Conservation (phyloP, 495 filamentous ascomycete species). For the Massariosphaeria phaeospora region DNA sequence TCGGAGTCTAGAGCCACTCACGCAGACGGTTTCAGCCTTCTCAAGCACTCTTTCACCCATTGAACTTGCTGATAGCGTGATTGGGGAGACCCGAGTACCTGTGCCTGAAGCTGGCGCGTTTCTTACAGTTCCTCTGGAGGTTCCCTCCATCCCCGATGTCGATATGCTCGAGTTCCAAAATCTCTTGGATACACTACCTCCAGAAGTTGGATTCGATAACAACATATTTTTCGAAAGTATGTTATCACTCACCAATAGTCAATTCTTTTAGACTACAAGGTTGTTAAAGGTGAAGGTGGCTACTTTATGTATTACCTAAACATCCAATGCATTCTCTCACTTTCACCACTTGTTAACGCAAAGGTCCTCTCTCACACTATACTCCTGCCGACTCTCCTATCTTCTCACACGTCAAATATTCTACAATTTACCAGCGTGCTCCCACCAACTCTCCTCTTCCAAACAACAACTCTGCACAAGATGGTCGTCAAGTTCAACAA, state of each 20-base stretch:
- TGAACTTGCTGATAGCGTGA: neutral
- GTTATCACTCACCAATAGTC: conserved; percentile 9
- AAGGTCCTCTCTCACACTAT: too few relatives aligned
- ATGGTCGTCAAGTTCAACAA: too few relatives aligned
- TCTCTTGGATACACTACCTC: conserved; percentile 5
- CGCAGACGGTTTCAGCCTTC: neutral
- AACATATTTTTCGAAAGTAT: conserved; percentile 19
- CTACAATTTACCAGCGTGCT: too few relatives aligned
- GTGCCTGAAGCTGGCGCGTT: neutral
- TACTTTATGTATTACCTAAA: too few relatives aligned
- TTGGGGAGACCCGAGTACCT: neutral
- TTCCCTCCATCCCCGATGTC: neutral
- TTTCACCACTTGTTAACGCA: too few relatives aligned
- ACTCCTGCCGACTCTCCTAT: too few relatives aligned
- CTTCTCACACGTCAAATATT: too few relatives aligned
- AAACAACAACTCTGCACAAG: too few relatives aligned
- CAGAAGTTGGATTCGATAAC: conserved; percentile 11
- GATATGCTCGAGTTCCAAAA: conserved; percentile 5
- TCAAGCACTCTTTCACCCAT: neutral
- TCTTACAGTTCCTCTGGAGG: too few relatives aligned
- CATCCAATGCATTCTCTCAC: too few relatives aligned
- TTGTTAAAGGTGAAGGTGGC: too few relatives aligned
- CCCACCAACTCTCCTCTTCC: too few relatives aligned
- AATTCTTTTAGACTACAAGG: neutral
- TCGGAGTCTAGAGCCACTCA: neutral